Evolutionary conservation across 2,329 filamentous ascomycete genomes (phyloP), one percentile per base, ranked within the genome.

Genomic region (Curvularia hawaiiensis): DNA sequence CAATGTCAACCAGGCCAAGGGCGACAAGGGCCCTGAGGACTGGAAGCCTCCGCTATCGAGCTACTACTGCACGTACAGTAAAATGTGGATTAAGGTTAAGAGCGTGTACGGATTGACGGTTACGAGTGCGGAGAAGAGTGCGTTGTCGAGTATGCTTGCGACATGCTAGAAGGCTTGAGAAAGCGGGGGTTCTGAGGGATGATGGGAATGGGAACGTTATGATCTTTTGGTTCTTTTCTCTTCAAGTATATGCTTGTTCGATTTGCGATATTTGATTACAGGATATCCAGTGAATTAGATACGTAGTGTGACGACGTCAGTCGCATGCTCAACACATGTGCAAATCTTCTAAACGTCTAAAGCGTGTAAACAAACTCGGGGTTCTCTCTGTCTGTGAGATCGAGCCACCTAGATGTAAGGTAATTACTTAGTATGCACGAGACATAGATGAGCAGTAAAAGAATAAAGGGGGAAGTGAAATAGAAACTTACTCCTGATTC

Each of bases 1-100:
- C 72, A 86, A 84, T 53, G 86, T 92, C 64, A 96, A 96, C 78
- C 80, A 87, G 66, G 64, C 79, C 33, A 95, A 94, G 81, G 79
- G 90, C n/a, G 90, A 92, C 74, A 78, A 82, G 63, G 86, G 87
- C 52, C 90, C 91, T 0, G 91, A 93, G 69, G 74, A 78, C 11
- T 96, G 91, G 90, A 89, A 91, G 79, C 91, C 90, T 12, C 64
- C 66, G 58, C 68, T 71, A 61, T 64, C 75, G 18, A 82, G 80
- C 61, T 94, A 91, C 78, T 85, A 90, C 75, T 95, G 91, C 83
- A 88, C 85, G 28, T 95, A 96, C 70, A 88, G 90, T 14, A 83
- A 84, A 72, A 86, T 88, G 71, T 96, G 89, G 88, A 83, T 94
- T 40, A 83, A 86, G 69, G 90, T 96, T 65, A 96, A 95, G 85